These are phyloP conservation scores for Pestalotiopsis sp. DNA, from an alignment of 2,329 filamentous ascomycete genomes.

Conservation along the genomic window DNA sequence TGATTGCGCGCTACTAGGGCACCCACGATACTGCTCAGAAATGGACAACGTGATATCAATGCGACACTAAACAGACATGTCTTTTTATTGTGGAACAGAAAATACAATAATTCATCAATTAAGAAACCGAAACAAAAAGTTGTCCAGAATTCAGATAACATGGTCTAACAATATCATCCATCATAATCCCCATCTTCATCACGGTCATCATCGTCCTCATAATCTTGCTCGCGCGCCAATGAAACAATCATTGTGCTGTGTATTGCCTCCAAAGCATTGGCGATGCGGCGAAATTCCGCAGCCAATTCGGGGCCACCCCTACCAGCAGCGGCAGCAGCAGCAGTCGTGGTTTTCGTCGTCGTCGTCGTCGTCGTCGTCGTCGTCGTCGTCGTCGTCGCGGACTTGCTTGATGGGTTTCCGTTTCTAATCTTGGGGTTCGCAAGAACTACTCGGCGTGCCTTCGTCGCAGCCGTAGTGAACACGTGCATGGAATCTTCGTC, in stretches of 20 bases:
- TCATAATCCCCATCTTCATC: too few species aligned
- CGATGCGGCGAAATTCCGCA: neutral
- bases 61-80: too few species aligned
- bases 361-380: neutral
- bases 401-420: neutral
- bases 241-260: neutral
- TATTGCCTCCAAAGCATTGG: neutral
- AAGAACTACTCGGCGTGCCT: neutral
- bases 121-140: too few species aligned
- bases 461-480: neutral
- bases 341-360: neutral
- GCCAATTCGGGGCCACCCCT: too few species aligned
- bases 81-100: too few species aligned
- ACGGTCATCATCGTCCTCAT: neutral
- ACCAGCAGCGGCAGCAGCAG: neutral
- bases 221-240: neutral
- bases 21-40: too few species aligned
- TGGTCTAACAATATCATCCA: too few species aligned
- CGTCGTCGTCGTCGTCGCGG: neutral
- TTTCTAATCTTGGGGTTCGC: accelerated
- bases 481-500: neutral
- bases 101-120: too few species aligned
- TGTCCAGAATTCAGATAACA: too few species aligned
- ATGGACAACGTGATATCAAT: too few species aligned
- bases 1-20: slow-evolving; percentile 65